Conservation (phyloP, 768 basidiomycete genomes). For the Leucocoprinus birnbaumii region DNA sequence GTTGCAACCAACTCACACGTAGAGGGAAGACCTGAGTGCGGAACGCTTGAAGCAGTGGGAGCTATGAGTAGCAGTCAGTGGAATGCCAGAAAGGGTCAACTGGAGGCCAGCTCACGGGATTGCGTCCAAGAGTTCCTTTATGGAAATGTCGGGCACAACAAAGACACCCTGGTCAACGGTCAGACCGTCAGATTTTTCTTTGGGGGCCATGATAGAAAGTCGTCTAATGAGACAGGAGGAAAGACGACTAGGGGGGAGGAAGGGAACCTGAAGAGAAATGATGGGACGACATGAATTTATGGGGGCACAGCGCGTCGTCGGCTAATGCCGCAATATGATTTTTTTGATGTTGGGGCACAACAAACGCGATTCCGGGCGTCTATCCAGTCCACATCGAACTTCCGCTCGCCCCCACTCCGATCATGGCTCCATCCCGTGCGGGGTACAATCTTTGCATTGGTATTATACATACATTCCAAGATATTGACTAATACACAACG, state of each 20-base stretch:
- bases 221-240: constrained; percentile 11
- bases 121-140: constrained; percentile 81
- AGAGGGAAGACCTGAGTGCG: constrained; percentile 70
- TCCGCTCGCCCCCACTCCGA: not conserved
- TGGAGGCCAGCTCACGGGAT: constrained; percentile 64
- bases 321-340: constrained; percentile 14
- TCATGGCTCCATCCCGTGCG: no score
- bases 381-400: not conserved
- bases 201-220: constrained; percentile 28
- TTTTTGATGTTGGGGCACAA: constrained; percentile 5
- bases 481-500: not conserved
- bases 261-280: constrained; percentile 9
- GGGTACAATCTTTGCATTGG: not conserved
- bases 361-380: not conserved
- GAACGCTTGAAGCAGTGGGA: constrained; percentile 91
- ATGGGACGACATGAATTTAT: constrained; percentile 21
- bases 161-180: constrained; percentile 57
- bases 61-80: constrained; percentile 30
- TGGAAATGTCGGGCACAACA: constrained; percentile 77
- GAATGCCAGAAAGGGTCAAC: constrained; percentile 1
- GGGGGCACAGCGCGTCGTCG: constrained; percentile 18
- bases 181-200: constrained; percentile 25
- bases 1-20: constrained; percentile 54
- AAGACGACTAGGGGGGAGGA: constrained; percentile 11
- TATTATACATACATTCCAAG: constrained; percentile 1